phyloP scores from a whole-genome alignment of 2,329 filamentous ascomycete species.

The Aspergillus sp. region DNA sequence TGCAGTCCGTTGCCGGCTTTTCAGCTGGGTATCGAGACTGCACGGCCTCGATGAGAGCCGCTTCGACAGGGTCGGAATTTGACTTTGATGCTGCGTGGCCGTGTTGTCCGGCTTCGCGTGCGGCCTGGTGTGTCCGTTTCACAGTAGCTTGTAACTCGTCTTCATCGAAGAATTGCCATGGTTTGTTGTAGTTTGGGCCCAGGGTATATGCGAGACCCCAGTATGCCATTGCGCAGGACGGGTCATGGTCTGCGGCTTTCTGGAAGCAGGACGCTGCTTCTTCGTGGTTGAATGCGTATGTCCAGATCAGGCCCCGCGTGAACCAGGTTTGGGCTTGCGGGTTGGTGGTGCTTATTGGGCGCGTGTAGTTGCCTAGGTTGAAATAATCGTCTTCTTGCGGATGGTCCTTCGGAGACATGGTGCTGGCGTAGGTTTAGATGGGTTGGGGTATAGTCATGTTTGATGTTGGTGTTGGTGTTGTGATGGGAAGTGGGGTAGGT shows the following conservation, averaged over 20 bases:
- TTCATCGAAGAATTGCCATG: constrained; percentile 69
- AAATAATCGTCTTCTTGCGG: constrained; percentile 20
- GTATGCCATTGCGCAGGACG: constrained; percentile 39
- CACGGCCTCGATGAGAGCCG: constrained; percentile 64
- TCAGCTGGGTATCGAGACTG: constrained; percentile 60
- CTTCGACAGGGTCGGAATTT: constrained; percentile 47
- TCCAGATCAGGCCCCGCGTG: constrained; percentile 35
- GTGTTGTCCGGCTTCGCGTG: constrained; percentile 43
- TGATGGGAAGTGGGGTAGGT: not conserved
- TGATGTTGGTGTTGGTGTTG: not conserved
- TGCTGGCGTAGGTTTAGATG: too few relatives aligned
- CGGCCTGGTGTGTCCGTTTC: constrained; percentile 49
- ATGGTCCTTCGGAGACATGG: not conserved
- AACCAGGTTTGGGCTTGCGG: constrained; percentile 35
- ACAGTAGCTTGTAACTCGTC: constrained; percentile 56
- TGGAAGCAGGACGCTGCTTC: constrained; percentile 40
- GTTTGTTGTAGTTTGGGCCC: constrained; percentile 78
- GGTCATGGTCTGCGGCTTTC: constrained; percentile 34
- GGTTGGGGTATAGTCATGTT: not conserved
- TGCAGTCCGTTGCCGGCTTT: constrained; percentile 50
- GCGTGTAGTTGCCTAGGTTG: constrained; percentile 36
- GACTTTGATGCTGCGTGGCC: too few relatives aligned
- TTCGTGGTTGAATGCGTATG: constrained; percentile 42
- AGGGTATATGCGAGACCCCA: constrained; percentile 60
- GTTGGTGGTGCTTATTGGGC: constrained; percentile 27